phyloP scores from a whole-genome alignment of 305 asterid genomes.

The Fraxinus xanthoxyloides region DNA sequence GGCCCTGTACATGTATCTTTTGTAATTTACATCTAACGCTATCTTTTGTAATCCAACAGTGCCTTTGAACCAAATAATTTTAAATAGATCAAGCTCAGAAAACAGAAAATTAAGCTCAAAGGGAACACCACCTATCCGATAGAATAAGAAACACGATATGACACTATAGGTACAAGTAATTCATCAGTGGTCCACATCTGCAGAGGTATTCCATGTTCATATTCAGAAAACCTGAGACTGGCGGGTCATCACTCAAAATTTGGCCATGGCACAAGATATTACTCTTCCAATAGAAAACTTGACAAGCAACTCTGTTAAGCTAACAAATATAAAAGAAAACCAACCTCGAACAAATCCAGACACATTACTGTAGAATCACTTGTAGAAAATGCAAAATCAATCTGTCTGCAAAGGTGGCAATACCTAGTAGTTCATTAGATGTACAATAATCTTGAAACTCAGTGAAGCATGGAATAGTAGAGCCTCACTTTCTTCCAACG shows the following conservation, averaged over 20 bases:
- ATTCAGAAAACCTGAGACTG: background rate
- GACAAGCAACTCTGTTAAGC: background rate
- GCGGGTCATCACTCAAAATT: background rate
- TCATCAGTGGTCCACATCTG: background rate
- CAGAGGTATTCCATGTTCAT: background rate
- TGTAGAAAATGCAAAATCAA: background rate
- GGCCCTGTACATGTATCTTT: no score
- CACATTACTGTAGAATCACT: background rate
- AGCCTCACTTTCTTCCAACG: slow-evolving; percentile 13
- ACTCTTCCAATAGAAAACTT: background rate
- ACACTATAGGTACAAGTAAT: no score
- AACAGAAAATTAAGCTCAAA: background rate
- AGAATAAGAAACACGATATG: no score
- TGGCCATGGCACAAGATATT: background rate
- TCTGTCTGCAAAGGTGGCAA: background rate
- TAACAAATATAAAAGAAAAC: background rate
- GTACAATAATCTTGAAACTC: background rate
- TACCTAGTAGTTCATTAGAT: background rate
- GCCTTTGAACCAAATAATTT: background rate
- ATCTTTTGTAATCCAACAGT: background rate
- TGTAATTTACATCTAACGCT: no score
- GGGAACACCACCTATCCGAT: background rate
- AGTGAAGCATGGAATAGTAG: background rate
- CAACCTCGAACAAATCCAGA: background rate
- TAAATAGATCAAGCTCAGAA: background rate